Base-by-base conservation (phyloP, 441 rosid species). In the Euphorbia celastroides region DNA sequence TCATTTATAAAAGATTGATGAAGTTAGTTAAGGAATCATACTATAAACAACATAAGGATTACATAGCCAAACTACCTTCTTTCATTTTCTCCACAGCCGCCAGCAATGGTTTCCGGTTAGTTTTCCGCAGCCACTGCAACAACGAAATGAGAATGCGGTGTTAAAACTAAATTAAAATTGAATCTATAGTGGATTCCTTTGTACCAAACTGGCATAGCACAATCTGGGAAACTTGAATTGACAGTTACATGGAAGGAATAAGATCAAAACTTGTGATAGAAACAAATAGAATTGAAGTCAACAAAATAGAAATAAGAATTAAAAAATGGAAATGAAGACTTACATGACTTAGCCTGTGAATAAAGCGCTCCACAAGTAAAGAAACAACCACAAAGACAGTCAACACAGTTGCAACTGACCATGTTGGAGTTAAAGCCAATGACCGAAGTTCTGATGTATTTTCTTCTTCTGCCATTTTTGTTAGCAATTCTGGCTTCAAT, bases 81-180 rank as follows among this genome's bases (percentile, higher is more conserved):
- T 92, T 92, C 98, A 92, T 92, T 74, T 89, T 92, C 78, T 89
- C 98, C 75, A 92, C 72, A 0, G 98, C 93, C 34, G 90, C 88
- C 69, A 84, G 77, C 82, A 92, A 60, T 71, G 95, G 91, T 73
- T 89, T 89, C 65, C 93, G 79, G 62, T 89, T 82, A 57, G 90
- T 92, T 79, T 84, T 86, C 77, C 82, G 72, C 75, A 92, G 76
- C 96, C 96, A 89, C 98, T 92, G 72, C 56, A 72, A 71, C 64
- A 80, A 65, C 69, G 64, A 5, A 61, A 77, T 41, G 69, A 42
- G 54, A 66, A 13, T n/a, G 23, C 52, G 41, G 31, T 55, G 48
- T 26, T 42, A 28, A 19, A 25, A 55, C n/a, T 42, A 57, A 10
- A 13, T 56, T 25, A 12, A 59, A 57, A 48, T 28, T 56, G 26